Conservation (phyloP, 495 filamentous ascomycete genomes). For the Penicillium odoratum region DNA sequence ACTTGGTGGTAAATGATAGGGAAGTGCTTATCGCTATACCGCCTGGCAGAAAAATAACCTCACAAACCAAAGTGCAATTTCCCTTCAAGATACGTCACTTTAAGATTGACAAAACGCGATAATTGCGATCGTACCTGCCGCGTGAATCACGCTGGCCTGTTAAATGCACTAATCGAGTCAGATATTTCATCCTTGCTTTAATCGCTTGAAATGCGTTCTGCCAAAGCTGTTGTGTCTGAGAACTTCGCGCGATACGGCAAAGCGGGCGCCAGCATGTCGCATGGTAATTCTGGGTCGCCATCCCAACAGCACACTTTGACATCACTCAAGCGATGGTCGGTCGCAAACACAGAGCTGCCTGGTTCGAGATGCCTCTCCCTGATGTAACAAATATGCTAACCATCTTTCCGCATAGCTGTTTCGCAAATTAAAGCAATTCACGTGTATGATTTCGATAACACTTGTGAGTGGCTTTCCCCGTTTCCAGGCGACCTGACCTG, state of each 20-base stretch:
- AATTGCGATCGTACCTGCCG: neutral
- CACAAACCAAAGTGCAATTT: slow-evolving; percentile 1
- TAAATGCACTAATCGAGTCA: slow-evolving; percentile 14
- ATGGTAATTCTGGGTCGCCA: neutral
- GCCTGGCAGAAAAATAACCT: slow-evolving; percentile 1
- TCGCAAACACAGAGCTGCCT: slow-evolving; percentile 69
- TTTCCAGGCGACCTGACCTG: slow-evolving; percentile 1
- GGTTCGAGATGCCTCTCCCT: slow-evolving; percentile 30
- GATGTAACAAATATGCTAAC: slow-evolving; percentile 10
- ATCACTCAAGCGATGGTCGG: slow-evolving; percentile 77
- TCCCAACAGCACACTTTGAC: slow-evolving; percentile 59
- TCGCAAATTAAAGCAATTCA: slow-evolving; percentile 78
- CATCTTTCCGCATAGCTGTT: slow-evolving; percentile 42
- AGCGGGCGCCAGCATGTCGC: slow-evolving; percentile 26
- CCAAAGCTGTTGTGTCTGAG: slow-evolving; percentile 42
- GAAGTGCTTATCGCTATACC: slow-evolving; percentile 6
- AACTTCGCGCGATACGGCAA: slow-evolving; percentile 8
- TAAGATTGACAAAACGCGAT: neutral
- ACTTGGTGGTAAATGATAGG: no score
- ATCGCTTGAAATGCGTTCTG: slow-evolving; percentile 35
- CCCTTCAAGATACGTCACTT: neutral
- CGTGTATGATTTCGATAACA: slow-evolving; percentile 99
- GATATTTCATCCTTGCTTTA: neutral
- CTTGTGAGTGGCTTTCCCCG: slow-evolving; percentile 54
- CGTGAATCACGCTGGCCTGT: neutral